Evolutionary conservation across 768 basidiomycete genomes (phyloP).

Genomic region (Tylopilus cervinicoccineus): DNA sequence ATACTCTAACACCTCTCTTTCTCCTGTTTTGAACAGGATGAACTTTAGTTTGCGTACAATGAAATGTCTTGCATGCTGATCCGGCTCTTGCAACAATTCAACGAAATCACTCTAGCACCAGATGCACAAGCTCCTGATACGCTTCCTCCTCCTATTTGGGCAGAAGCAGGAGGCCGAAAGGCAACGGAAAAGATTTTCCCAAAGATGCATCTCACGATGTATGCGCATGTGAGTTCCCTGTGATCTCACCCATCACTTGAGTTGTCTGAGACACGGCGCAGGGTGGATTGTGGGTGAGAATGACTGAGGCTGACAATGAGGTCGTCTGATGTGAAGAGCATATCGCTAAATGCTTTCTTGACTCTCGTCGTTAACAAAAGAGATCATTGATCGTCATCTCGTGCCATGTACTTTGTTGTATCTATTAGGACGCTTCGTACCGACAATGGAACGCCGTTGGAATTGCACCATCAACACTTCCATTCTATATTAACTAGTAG

Average conservation of each 20-base stretch:
- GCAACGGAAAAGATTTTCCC: slow-evolving; percentile 48
- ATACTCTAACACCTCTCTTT: background rate
- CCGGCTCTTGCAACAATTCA: slow-evolving; percentile 58
- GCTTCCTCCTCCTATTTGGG: slow-evolving; percentile 47
- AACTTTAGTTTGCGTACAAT: slow-evolving; percentile 49
- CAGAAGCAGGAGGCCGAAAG: slow-evolving; percentile 41
- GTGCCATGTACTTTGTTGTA: background rate
- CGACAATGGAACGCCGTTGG: no score
- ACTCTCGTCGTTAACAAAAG: no score
- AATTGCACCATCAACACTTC: no score
- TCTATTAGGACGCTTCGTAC: background rate
- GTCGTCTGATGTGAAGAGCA: slow-evolving; percentile 4
- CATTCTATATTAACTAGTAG: no score
- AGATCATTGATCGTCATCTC: no score
- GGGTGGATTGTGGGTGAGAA: slow-evolving; percentile 54
- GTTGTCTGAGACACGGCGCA: slow-evolving; percentile 18
- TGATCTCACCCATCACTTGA: background rate
- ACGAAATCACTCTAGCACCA: slow-evolving; percentile 42
- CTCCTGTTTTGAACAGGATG: background rate
- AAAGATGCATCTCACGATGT: slow-evolving; percentile 54
- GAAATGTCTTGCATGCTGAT: slow-evolving; percentile 62
- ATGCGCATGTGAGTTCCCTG: slow-evolving; percentile 35
- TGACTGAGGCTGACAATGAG: slow-evolving; percentile 21
- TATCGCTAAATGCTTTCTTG: background rate
- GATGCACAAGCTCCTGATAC: slow-evolving; percentile 44